Evolutionary conservation across 139 green algal genomes (phyloP).

Genomic region (Picochlorum sp.): DNA sequence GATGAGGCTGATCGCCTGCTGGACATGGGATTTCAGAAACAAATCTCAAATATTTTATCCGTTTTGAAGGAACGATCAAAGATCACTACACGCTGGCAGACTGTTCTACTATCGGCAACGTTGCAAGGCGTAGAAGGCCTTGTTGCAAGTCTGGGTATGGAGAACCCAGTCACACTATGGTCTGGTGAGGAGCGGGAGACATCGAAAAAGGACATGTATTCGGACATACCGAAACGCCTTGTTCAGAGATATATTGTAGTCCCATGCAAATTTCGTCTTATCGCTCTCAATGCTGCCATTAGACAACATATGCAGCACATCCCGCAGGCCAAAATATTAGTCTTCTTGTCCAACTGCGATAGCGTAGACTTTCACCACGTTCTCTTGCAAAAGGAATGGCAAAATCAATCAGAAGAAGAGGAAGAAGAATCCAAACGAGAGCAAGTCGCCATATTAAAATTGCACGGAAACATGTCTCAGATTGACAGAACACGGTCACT

Average conservation of each 20-base stretch:
- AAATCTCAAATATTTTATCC: constrained; percentile 44
- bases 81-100: not conserved
- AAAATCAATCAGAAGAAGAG: not conserved
- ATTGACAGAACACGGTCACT: constrained; percentile 64
- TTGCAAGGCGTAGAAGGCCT: constrained; percentile 55
- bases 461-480: constrained; percentile 86
- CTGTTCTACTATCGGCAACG: constrained; percentile 82
- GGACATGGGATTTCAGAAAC: constrained; percentile 87
- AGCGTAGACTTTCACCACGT: constrained; percentile 74
- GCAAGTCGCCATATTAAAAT: constrained; percentile 54
- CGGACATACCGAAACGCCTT: constrained; percentile 60
- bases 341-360: constrained; percentile 90
- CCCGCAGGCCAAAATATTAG: constrained; percentile 58
- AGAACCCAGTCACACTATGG: constrained; percentile 42
- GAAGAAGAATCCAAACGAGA: not conserved
- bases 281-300: constrained; percentile 56
- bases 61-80: constrained; percentile 23
- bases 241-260: constrained; percentile 72
- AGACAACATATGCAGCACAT: constrained; percentile 13
- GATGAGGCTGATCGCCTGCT: constrained; percentile 89
- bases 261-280: constrained; percentile 66
- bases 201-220: constrained; percentile 26
- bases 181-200: not conserved
- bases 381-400: constrained; percentile 34
- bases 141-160: constrained; percentile 58